Percentiles rank a stretch among this genome's conserved stretches.
Conservation (phyloP, 2,329 filamentous ascomycete species). For the Aspergillus glaucus region DNA sequence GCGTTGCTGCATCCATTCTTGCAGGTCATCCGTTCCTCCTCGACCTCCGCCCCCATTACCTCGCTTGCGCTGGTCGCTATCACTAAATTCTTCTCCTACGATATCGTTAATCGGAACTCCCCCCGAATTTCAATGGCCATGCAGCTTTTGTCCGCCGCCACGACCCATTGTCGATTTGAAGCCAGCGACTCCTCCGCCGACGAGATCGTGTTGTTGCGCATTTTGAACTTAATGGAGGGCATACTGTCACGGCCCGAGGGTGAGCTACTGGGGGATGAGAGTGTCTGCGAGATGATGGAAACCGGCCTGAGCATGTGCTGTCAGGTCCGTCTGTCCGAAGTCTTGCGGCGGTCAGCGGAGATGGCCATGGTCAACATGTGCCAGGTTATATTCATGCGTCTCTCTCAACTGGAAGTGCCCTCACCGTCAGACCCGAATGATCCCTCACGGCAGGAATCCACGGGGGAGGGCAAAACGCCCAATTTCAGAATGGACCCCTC, state of each 20-base stretch:
- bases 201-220: conserved; percentile 89
- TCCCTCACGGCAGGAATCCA: conserved; percentile 47
- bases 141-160: conserved; percentile 88
- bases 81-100: conserved; percentile 94
- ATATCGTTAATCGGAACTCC: conserved; percentile 75
- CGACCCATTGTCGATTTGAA: conserved; percentile 96
- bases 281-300: conserved; percentile 99
- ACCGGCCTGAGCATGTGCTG: conserved; percentile 96
- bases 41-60: conserved; percentile 92
- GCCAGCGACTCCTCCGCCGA: conserved; percentile 92
- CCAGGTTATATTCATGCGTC: conserved; percentile 90
- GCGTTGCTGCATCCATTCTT: conserved; percentile 88
- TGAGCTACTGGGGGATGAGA: conserved; percentile 91
- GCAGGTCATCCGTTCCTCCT: conserved; percentile 92
- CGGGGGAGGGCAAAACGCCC: conserved; percentile 58
- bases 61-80: conserved; percentile 89
- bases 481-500: conserved; percentile 79
- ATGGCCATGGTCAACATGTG: conserved; percentile 99
- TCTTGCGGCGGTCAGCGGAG: conserved; percentile 84
- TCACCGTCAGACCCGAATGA: conserved; percentile 60
- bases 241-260: conserved; percentile 94
- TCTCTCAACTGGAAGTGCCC: conserved; percentile 80
- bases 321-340: conserved; percentile 81
- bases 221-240: conserved; percentile 94
- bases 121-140: conserved; percentile 87